Percentiles rank a stretch among this genome's conserved stretches.
phyloP scores from a whole-genome alignment of 257 asterid species.

The Cinchona pubescens region DNA sequence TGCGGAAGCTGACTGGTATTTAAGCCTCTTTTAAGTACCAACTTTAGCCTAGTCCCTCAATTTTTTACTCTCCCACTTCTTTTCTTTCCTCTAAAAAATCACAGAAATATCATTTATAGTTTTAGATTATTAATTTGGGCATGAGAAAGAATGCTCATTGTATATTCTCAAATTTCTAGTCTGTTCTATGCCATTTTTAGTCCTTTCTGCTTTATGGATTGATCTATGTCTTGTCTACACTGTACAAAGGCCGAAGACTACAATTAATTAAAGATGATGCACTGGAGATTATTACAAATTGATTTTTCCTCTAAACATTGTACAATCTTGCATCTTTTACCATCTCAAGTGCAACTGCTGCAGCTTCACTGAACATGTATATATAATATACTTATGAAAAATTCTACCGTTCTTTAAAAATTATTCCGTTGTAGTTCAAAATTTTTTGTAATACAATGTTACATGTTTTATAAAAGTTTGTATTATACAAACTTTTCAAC shows the following conservation, averaged over 20 bases:
- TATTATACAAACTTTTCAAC: too few relatives aligned
- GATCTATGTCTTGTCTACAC: background rate
- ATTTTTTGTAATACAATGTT: too few relatives aligned
- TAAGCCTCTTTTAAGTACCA: conserved; percentile 20
- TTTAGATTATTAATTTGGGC: background rate
- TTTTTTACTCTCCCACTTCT: background rate
- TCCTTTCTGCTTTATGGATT: background rate
- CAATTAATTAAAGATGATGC: background rate
- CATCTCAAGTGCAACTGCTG: background rate
- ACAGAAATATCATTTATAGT: background rate
- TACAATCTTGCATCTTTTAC: background rate
- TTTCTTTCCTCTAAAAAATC: too few relatives aligned
- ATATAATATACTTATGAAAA: too few relatives aligned
- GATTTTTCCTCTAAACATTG: background rate
- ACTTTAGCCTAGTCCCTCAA: conserved; percentile 4
- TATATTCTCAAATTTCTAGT: background rate
- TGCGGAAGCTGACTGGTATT: conserved; percentile 17
- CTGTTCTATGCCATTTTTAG: background rate
- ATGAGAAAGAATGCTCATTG: background rate
- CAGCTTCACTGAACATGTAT: background rate
- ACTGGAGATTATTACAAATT: background rate
- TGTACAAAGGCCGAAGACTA: background rate
- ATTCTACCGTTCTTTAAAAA: too few relatives aligned
- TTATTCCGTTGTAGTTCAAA: too few relatives aligned
- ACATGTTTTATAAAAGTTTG: too few relatives aligned